Conservation (phyloP, 2,329 filamentous ascomycete genomes). For the Stachybotrys elegans region DNA sequence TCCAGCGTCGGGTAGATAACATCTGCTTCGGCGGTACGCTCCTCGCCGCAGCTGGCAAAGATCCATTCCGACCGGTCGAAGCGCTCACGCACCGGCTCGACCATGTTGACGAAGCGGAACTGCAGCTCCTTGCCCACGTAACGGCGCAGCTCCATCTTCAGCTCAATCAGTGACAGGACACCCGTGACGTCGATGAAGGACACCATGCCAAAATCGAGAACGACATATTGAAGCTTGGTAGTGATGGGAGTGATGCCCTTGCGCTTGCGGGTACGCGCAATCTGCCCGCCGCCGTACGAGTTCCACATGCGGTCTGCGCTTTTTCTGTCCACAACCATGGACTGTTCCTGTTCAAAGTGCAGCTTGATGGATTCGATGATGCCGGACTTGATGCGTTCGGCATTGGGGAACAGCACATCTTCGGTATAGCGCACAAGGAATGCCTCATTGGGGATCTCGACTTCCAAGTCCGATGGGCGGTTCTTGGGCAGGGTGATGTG, state of each 20-base stretch:
- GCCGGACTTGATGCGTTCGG: conserved; percentile 43
- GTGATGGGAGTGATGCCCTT: conserved; percentile 26
- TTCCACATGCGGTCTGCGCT: conserved; percentile 47
- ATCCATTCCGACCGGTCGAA: conserved; percentile 33
- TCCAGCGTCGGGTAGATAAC: conserved; percentile 14
- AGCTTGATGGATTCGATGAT: conserved; percentile 45
- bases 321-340: conserved; percentile 32
- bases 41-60: conserved; percentile 22
- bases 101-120: conserved; percentile 44
- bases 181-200: conserved; percentile 51
- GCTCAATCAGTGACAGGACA: conserved; percentile 40
- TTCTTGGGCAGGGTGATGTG: conserved; percentile 18
- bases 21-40: conserved; percentile 12
- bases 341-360: conserved; percentile 32
- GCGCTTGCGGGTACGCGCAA: conserved; percentile 37
- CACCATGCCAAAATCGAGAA: conserved; percentile 47
- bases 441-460: conserved; percentile 38
- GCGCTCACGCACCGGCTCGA: conserved; percentile 31
- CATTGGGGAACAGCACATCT: conserved; percentile 57
- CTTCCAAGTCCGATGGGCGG: conserved; percentile 10
- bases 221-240: conserved; percentile 39
- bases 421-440: conserved; percentile 53
- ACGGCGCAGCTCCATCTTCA: conserved; percentile 41
- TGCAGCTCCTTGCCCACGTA: conserved; percentile 42
- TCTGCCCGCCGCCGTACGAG: conserved; percentile 42